phyloP scores from a whole-genome alignment of 306 rosid genomes.

The Styphnolobium japonicum region DNA sequence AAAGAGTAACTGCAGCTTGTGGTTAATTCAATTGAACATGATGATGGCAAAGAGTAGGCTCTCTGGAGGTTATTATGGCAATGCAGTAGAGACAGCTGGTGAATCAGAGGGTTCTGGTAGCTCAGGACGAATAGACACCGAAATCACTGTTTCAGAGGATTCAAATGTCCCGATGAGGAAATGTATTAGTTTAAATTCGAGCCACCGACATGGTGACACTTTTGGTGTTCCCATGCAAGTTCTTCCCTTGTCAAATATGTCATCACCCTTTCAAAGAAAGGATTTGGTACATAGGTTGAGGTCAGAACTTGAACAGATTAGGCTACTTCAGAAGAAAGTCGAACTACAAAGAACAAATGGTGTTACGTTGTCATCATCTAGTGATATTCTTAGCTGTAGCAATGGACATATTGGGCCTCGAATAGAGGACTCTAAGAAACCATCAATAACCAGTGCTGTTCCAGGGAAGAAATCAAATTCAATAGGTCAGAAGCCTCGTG shows the following conservation, averaged over 20 bases:
- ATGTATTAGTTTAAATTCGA: constrained; percentile 58
- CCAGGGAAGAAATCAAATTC: constrained; percentile 34
- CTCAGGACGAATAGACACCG: constrained; percentile 68
- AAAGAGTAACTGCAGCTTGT: background rate
- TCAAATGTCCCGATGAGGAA: constrained; percentile 57
- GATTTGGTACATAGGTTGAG: constrained; percentile 47
- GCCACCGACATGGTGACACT: constrained; percentile 22
- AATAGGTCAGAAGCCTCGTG: constrained; percentile 38
- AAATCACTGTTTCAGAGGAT: constrained; percentile 67
- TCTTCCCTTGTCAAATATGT: constrained; percentile 56
- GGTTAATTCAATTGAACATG: background rate
- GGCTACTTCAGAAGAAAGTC: constrained; percentile 55
- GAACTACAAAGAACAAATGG: constrained; percentile 52
- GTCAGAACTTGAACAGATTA: constrained; percentile 71
- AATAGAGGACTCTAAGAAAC: constrained; percentile 38
- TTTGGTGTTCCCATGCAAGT: constrained; percentile 48
- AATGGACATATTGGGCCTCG: constrained; percentile 47
- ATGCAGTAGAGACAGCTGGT: constrained; percentile 50
- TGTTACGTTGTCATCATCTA: constrained; percentile 64
- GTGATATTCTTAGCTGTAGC: constrained; percentile 71
- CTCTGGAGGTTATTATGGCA: constrained; percentile 53
- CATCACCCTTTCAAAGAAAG: constrained; percentile 48
- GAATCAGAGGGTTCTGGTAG: constrained; percentile 84
- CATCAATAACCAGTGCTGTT: constrained; percentile 33
- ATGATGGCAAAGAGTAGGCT: constrained; percentile 48